These are phyloP conservation scores for Nicotiana otophora DNA, from an alignment of 257 asterid genomes.

Conservation along the genomic window DNA sequence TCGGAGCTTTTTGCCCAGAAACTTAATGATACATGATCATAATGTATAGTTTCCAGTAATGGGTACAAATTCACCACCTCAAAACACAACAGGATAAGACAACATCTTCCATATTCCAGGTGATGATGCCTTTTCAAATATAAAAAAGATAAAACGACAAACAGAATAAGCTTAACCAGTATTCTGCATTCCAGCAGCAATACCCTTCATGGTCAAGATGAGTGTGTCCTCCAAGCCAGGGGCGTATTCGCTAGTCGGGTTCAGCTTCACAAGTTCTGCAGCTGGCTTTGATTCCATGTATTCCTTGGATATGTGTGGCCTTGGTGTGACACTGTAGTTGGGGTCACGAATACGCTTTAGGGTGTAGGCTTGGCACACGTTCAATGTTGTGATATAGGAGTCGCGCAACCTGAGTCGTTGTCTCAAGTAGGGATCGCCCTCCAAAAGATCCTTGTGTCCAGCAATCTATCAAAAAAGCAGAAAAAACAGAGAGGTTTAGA, in stretches of 20 bases:
- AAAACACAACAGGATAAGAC: background rate
- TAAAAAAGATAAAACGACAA: background rate
- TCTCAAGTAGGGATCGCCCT: conserved; percentile 47
- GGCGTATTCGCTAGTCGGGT: conserved; percentile 46
- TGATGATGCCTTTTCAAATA: background rate
- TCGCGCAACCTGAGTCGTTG: conserved; percentile 39
- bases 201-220: conserved; percentile 55
- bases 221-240: conserved; percentile 53
- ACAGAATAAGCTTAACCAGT: conserved; percentile 30
- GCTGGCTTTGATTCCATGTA: conserved; percentile 31
- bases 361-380: conserved; percentile 45
- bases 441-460: conserved; percentile 50
- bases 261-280: conserved; percentile 35
- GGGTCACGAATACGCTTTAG: conserved; percentile 44
- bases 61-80: background rate
- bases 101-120: background rate
- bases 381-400: conserved; percentile 44
- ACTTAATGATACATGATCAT: background rate
- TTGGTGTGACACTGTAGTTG: conserved; percentile 26
- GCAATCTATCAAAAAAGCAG: conserved; percentile 23
- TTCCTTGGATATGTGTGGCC: conserved; percentile 45
- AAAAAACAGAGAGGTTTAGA: background rate
- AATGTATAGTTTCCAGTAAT: background rate
- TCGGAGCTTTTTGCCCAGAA: background rate
- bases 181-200: conserved; percentile 58